Evolutionary conservation across 2,329 filamentous ascomycete genomes (phyloP).

Genomic region (Paraphoma chrysanthemicola): DNA sequence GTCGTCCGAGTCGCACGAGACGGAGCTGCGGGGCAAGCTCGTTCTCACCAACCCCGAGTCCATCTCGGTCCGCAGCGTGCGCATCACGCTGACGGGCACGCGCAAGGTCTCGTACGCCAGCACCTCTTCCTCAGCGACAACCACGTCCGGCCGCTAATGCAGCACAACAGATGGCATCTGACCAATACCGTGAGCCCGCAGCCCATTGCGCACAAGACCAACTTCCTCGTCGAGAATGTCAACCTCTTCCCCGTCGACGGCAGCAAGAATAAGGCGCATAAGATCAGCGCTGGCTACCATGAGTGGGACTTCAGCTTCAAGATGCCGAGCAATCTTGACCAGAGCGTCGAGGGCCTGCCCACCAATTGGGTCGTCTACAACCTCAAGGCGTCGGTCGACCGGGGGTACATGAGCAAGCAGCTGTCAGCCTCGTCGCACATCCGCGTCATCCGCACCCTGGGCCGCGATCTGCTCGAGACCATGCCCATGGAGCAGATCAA

Average conservation of each 20-base stretch:
- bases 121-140: constrained; percentile 2
- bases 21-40: constrained; percentile 56
- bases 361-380: constrained; percentile 90
- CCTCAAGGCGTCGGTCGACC: constrained; percentile 85
- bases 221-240: constrained; percentile 55
- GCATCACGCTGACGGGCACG: constrained; percentile 55
- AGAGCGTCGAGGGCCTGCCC: constrained; percentile 88
- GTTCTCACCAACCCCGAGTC: constrained; percentile 56
- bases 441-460: constrained; percentile 56
- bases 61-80: constrained; percentile 56
- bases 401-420: constrained; percentile 89
- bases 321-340: constrained; percentile 62
- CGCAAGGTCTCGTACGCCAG: constrained; percentile 54
- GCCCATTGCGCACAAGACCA: constrained; percentile 55
- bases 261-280: constrained; percentile 51
- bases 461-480: constrained; percentile 73
- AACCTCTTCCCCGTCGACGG: constrained; percentile 53
- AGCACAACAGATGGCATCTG: constrained; percentile 40
- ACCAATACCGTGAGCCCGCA: constrained; percentile 49
- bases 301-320: constrained; percentile 60
- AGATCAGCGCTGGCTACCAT: constrained; percentile 57
- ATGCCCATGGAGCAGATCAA: constrained; percentile 67
- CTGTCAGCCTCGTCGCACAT: constrained; percentile 75
- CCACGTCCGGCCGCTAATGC: constrained; percentile 16
- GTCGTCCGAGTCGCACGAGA: constrained; percentile 52